phyloP scores from a whole-genome alignment of 306 rosid species.

The Abrus pulchellus region DNA sequence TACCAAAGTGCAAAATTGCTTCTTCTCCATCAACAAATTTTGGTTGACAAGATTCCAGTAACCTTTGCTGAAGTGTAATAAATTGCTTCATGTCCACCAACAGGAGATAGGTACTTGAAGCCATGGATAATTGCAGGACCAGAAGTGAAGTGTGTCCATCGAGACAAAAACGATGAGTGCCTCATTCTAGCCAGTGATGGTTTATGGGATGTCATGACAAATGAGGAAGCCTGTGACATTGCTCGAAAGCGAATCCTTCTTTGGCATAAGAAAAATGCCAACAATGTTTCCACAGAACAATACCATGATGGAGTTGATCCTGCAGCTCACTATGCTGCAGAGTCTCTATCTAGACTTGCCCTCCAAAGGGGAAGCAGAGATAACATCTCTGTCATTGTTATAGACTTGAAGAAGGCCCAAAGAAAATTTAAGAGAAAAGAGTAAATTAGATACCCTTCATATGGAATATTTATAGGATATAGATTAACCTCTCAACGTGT shows the following conservation, averaged over 20 bases:
- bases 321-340: slow-evolving; percentile 85
- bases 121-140: slow-evolving; percentile 86
- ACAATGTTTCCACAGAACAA: slow-evolving; percentile 31
- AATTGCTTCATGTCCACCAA: slow-evolving; percentile 19
- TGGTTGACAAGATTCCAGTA: not conserved
- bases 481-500: not conserved
- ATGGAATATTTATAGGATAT: slow-evolving; percentile 38
- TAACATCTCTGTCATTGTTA: slow-evolving; percentile 77
- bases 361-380: slow-evolving; percentile 84
- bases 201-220: slow-evolving; percentile 85
- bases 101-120: slow-evolving; percentile 82
- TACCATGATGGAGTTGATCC: slow-evolving; percentile 58
- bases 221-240: slow-evolving; percentile 76
- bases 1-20: too few species aligned
- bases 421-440: slow-evolving; percentile 69
- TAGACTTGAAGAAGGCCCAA: slow-evolving; percentile 79
- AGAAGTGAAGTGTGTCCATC: slow-evolving; percentile 60
- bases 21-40: too few species aligned
- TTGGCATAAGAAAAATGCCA: slow-evolving; percentile 80
- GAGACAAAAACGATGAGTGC: slow-evolving; percentile 77
- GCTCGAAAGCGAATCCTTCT: slow-evolving; percentile 76
- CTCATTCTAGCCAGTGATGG: slow-evolving; percentile 84
- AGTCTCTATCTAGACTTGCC: slow-evolving; percentile 77
- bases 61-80: not conserved
- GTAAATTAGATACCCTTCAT: slow-evolving; percentile 29